phyloP scores from a whole-genome alignment of 2,329 filamentous ascomycete genomes.

The Aureobasidium sp. region DNA sequence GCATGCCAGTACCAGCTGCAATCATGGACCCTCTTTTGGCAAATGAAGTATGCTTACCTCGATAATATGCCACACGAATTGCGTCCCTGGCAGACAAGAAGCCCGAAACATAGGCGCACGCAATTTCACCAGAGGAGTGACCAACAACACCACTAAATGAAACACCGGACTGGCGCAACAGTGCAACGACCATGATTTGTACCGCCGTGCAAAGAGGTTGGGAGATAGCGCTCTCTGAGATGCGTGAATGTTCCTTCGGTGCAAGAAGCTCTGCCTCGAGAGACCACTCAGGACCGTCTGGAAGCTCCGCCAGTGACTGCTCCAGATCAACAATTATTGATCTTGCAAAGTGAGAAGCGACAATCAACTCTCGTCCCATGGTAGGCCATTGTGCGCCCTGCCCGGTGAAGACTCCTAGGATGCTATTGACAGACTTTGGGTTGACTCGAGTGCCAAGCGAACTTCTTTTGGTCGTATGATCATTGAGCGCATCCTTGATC shows the following conservation, averaged over 20 bases:
- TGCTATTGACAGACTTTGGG: too few relatives aligned
- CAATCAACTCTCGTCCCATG: constrained; percentile 24
- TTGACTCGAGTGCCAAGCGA: not conserved
- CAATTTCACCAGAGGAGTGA: constrained; percentile 30
- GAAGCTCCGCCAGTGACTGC: constrained; percentile 14
- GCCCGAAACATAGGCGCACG: constrained; percentile 26
- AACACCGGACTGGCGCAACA: constrained; percentile 26
- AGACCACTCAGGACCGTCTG: not conserved
- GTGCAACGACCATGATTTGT: constrained; percentile 43
- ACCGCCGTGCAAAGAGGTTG: constrained; percentile 51
- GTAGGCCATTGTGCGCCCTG: constrained; percentile 31
- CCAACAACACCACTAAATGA: constrained; percentile 23
- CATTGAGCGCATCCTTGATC: too few relatives aligned
- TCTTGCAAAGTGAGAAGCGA: constrained; percentile 12
- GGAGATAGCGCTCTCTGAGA: constrained; percentile 13
- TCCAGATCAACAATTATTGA: not conserved
- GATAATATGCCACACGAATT: constrained; percentile 20
- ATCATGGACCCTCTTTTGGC: constrained; percentile 25
- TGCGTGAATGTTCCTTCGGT: not conserved
- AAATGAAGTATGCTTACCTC: constrained; percentile 16
- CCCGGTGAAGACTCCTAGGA: constrained; percentile 27
- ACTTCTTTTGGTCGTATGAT: not conserved
- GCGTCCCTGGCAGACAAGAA: constrained; percentile 15
- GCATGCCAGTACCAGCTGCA: constrained; percentile 24
- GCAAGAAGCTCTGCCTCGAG: not conserved